Evolutionary conservation across 75 land plant genomes (phyloP), one percentile per base, ranked within the genome.

Genomic region (Selaginella tamariscina): DNA sequence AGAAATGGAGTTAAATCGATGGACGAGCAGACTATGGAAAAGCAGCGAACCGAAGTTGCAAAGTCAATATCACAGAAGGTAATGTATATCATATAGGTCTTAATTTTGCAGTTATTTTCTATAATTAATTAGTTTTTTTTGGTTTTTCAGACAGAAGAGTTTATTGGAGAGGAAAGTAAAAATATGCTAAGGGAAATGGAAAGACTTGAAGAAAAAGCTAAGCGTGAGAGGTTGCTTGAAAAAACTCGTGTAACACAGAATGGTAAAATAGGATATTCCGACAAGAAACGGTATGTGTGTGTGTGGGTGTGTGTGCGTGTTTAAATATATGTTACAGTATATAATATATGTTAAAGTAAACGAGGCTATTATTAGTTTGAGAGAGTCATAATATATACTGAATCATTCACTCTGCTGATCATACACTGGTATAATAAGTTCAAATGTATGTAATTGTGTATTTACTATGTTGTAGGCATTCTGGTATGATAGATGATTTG

Each of bases 401-500:
- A 15, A 39, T 15, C 49, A 5, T 39, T 39, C 49, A 5, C 15
- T 39, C 15, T 39, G 11, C 5, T 39, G 11, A 39, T 5, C 49
- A 39, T 39, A 5, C 49, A 39, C n/a, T n/a, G n/a, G n/a, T n/a
- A n/a, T n/a, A n/a, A n/a, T n/a, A n/a, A n/a, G 15, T 39, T 39
- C 49, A 39, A 39, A 39, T n/a, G 49, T 5, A 39, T 39, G 15
- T 15, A 39, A 39, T 5, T 5, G 49, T 5, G 49, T 39, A 39
- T 39, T 39, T 39, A 39, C 5, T 5, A 39, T 39, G 49, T 15
- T 39, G 23, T 83, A 90, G 91, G 68, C 65, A 72, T 32, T 76
- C 80, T 55, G 82, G 78, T 30, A 77, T 80, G 63, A 63, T 79
- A 15, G 81, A 88, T 68, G 88, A 91, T 77, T 91, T 85, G 78